Base-by-base conservation (phyloP, 139 green algal genomes). In the Chlorella sp. region DNA sequence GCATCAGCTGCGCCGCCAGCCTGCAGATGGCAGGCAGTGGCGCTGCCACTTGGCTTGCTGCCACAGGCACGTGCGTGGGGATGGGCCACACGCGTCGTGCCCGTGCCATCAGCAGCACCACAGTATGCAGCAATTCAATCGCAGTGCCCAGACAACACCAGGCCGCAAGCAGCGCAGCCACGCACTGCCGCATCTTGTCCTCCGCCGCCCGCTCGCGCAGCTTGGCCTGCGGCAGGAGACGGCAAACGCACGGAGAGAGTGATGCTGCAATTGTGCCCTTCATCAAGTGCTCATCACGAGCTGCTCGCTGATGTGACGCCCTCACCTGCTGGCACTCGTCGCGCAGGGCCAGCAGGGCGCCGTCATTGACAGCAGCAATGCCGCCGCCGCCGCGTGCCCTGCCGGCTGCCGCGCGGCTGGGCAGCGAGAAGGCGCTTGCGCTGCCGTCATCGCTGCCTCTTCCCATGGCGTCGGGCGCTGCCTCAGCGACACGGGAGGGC, bases 1-100 rank as follows among this genome's bases (percentile, higher is more conserved):
- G 80, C 0, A 93, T 92, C 22, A 96, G 91, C 89, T 96, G 93
- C 0, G 93, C 92, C 3, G 90, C 83, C 38, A 96, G 90, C 86
- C 94, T 96, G 87, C 44, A 82, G 70, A 67, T 20, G 30, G 38
- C 65, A 69, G 36, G 58, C 38, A 20, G 48, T 1, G 36, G 48
- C 17, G 64, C n/a, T n/a, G n/a, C n/a, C n/a, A n/a, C n/a, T n/a
- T 24, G 16, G 20, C 48, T n/a, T 48, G 26, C 14, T 46, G 51
- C 13, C 67, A 78, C 28, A 0, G 40, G n/a, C n/a, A n/a, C n/a
- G n/a, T n/a, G n/a, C n/a, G n/a, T n/a, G n/a, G n/a, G n/a, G n/a
- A n/a, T n/a, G n/a, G n/a, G n/a, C n/a, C n/a, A n/a, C n/a, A n/a
- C n/a, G n/a, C n/a, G n/a, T n/a, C n/a, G n/a, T n/a, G n/a, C n/a